Evolutionary conservation across 2,329 filamentous ascomycete genomes (phyloP), one percentile per base, ranked within the genome.

Genomic region (Ascochyta lentis): DNA sequence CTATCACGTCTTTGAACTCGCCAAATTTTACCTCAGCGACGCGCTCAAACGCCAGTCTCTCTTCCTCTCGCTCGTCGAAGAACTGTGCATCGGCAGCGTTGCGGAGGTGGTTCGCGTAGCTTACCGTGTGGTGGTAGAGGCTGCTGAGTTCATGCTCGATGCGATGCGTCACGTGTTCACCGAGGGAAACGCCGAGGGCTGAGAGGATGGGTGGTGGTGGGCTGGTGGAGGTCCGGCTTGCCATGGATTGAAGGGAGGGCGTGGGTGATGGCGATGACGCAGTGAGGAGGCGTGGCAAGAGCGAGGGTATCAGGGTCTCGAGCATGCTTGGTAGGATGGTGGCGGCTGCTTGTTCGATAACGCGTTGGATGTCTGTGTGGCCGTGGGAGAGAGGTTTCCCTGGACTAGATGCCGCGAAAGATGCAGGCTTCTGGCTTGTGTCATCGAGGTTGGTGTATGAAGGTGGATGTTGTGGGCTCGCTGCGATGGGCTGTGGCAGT

Each of bases 41-140:
- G 16, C 41, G 8, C 5, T 33, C 27, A 23, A 44, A 34, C 16
- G 27, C 27, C 19, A 44, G 29, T 12, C 41, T 33, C 19, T 34
- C 16, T 2, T 5, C 16, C 27, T 43, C 41, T 2, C 16, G 29
- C 26, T 33, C 29, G 10, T 44, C 41, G 12, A 34, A 34, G 29
- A 63, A 60, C 5, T 60, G 54, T 4, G 33, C 48, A 4, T 61
- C 55, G 6, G 58, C 58, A 4, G 27, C 27, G n/a, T 22, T 33
- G 4, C 49, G 58, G 4, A 59, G 39, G 33, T 56, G 24, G 12
- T 47, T 29, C 2, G 58, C 58, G 10, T 59, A 39, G 19, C 48
- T 40, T 7, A 53, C 33, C 0, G 52, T 42, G 8, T 61, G 38
- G 5, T 27, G 35, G 22, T 49, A 59, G 6, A 63, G 43, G 3